Base-by-base conservation (phyloP, 176 grass and related monocot genomes). In the Stipa capillata region DNA sequence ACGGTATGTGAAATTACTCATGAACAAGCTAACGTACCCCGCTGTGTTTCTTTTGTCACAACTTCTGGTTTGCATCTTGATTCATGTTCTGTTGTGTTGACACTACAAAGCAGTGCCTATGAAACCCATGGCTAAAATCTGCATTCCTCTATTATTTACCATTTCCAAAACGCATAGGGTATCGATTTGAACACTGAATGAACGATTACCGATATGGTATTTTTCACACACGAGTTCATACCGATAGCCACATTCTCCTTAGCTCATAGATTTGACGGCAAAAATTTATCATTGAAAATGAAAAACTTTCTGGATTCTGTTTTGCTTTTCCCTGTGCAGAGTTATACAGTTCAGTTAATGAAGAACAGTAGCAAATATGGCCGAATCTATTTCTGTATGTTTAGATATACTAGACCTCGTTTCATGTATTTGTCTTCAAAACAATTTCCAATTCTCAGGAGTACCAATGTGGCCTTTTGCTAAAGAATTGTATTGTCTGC, bases 41-140 rank as follows among this genome's bases (percentile, higher is more conserved):
- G 4, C 2, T 29, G 47, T 16, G 66, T 65, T 65, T 74, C 14
- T 53, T 65, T 65, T 39, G 60, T 20, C 28, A 56, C 27, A 53
- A 27, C 20, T 55, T 1, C 44, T 64, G 10, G 25, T 8, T 55
- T 59, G n/a, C n/a, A n/a, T 58, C 36, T 55, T 18, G 18, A 35
- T n/a, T 29, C 74, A 64, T 73, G 23, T 45, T 54, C n/a, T n/a
- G n/a, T n/a, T n/a, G n/a, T n/a, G n/a, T n/a, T n/a, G n/a, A n/a
- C n/a, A n/a, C 33, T 72, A 52, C 3, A 18, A n/a, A 92, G 75
- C 92, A 97, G 32, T 40, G 4, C 37, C 35, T 65, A 12, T 47
- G 17, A 44, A 65, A 66, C 70, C 17, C 32, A 17, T 25, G 2
- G n/a, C 35, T 68, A 54, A 0, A 43, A 32, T 20, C 32, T 58